Conservation (phyloP, 257 asterid species). For the Forsythia suspensa region DNA sequence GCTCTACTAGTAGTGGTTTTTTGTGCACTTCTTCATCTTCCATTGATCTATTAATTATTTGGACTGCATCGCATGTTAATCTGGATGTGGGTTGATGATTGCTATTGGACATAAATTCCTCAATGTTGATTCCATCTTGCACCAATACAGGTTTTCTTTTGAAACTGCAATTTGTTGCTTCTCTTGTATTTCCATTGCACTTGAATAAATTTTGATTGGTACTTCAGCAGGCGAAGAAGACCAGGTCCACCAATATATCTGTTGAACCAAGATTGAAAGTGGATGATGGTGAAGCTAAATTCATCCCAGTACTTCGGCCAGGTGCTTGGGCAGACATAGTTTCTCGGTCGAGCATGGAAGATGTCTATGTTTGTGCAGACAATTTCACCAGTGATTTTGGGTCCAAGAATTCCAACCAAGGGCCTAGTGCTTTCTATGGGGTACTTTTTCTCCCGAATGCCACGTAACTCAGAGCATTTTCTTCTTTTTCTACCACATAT, state of each 20-base stretch:
- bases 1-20: too few relatives aligned
- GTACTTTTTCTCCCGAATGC: conserved; percentile 41
- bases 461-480: not conserved
- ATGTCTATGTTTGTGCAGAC: conserved; percentile 72
- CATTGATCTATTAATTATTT: too few relatives aligned
- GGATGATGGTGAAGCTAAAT: conserved; percentile 43
- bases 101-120: too few relatives aligned
- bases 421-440: conserved; percentile 85
- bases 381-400: conserved; percentile 57
- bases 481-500: not conserved
- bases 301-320: conserved; percentile 70
- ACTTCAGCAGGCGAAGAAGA: conserved; percentile 52
- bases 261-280: conserved; percentile 40
- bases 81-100: too few relatives aligned
- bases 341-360: conserved; percentile 86
- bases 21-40: too few relatives aligned
- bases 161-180: too few relatives aligned
- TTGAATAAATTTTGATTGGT: conserved; percentile 15
- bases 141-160: too few relatives aligned
- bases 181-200: too few relatives aligned
- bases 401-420: conserved; percentile 29
- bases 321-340: conserved; percentile 93
- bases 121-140: too few relatives aligned
- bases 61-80: too few relatives aligned
- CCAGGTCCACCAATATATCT: conserved; percentile 34